A percentile compares a stretch with the other conserved stretches of the same genome.
Conservation (phyloP, 257 asterid species). For the Apocynum venetum region DNA sequence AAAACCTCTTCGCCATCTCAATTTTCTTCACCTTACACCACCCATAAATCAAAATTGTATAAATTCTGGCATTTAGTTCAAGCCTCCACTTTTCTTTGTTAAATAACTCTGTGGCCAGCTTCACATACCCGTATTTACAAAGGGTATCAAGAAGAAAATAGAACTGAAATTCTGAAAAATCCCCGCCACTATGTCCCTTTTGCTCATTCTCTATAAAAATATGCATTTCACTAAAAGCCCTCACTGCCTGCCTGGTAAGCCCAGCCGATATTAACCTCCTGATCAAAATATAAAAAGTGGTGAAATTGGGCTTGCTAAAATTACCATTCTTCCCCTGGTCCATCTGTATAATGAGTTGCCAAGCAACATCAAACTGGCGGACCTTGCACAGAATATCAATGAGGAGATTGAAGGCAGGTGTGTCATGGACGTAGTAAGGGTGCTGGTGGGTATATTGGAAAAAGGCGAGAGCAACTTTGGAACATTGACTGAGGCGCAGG, state of each 20-base stretch:
- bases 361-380: constrained; percentile 77
- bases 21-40: constrained; percentile 75
- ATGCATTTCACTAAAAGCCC: constrained; percentile 69
- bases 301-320: constrained; percentile 52
- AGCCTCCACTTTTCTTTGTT: constrained; percentile 68
- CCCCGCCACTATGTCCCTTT: constrained; percentile 1
- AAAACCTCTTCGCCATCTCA: constrained; percentile 64
- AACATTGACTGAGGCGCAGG: constrained; percentile 62
- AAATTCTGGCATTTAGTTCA: constrained; percentile 49
- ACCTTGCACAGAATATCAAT: constrained; percentile 68
- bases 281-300: constrained; percentile 66
- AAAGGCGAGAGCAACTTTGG: constrained; percentile 83
- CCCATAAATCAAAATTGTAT: constrained; percentile 75
- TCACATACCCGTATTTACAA: constrained; percentile 80
- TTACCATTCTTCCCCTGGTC: constrained; percentile 26
- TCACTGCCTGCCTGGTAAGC: constrained; percentile 58
- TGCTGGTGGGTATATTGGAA: constrained; percentile 44
- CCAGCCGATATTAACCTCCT: constrained; percentile 72
- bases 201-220: constrained; percentile 46
- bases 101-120: constrained; percentile 74
- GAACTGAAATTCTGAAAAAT: constrained; percentile 29
- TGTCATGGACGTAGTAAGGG: constrained; percentile 38
- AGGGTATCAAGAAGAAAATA: constrained; percentile 75
- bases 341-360: constrained; percentile 77
- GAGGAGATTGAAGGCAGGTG: constrained; percentile 58